These are phyloP conservation scores for Dittrichia graveolens DNA, from an alignment of 129 eudicot species.

Conservation along the genomic window DNA sequence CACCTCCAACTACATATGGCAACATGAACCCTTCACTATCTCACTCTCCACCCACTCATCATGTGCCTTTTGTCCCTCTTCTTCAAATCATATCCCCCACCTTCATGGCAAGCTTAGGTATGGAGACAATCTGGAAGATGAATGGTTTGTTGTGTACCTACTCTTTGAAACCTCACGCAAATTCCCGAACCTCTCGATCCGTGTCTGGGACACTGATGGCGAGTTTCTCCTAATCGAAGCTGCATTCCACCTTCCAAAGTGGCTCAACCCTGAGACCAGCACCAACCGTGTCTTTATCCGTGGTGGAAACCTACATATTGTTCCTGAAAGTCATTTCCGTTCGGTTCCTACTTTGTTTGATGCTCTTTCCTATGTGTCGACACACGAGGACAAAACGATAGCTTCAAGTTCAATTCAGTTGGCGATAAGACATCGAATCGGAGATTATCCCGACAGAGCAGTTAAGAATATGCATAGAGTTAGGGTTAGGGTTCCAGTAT, in stretches of 20 bases:
- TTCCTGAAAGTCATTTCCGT: slow-evolving; percentile 33
- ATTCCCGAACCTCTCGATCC: slow-evolving; percentile 53
- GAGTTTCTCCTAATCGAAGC: slow-evolving; percentile 81
- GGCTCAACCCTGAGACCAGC: slow-evolving; percentile 76
- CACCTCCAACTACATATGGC: slow-evolving; percentile 64
- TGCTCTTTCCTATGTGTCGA: slow-evolving; percentile 38
- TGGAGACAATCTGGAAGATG: slow-evolving; percentile 89
- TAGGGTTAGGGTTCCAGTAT: slow-evolving; percentile 73
- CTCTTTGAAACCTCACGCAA: slow-evolving; percentile 54
- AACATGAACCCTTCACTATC: slow-evolving; percentile 67
- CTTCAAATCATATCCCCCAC: slow-evolving; percentile 43
- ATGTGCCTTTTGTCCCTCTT: slow-evolving; percentile 33
- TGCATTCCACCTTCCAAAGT: slow-evolving; percentile 84
- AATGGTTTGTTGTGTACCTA: slow-evolving; percentile 76
- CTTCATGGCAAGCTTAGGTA: slow-evolving; percentile 74
- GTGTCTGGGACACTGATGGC: slow-evolving; percentile 72
- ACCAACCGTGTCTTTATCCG: slow-evolving; percentile 71
- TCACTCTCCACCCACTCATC: slow-evolving; percentile 37
- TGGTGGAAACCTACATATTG: slow-evolving; percentile 47
- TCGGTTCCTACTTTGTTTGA: slow-evolving; percentile 42
- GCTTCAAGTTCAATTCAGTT: slow-evolving; percentile 41
- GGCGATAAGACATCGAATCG: slow-evolving; percentile 42
- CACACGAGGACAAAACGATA: slow-evolving; percentile 26
- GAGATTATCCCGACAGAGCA: slow-evolving; percentile 57
- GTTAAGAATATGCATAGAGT: slow-evolving; percentile 58